Conservation (phyloP, 345 rosid genomes). For the Euphorbia tirucalli region DNA sequence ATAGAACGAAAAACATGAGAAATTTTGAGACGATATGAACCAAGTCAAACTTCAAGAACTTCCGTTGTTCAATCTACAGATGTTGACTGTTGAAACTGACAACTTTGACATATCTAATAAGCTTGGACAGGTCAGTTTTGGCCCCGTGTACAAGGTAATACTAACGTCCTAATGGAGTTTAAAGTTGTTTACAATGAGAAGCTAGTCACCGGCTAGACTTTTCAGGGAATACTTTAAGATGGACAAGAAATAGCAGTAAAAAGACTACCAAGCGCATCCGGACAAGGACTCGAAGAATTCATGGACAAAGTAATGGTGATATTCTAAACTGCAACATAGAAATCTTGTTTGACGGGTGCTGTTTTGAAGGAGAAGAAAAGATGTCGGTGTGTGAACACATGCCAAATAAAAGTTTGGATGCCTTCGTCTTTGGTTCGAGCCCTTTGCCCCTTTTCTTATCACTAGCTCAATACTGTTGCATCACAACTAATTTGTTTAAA, state of each 20-base stretch:
- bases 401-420: slow-evolving; percentile 26
- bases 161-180: not conserved
- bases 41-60: slow-evolving; percentile 21
- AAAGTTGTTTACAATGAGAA: not conserved
- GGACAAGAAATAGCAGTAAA: slow-evolving; percentile 34
- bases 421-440: not conserved
- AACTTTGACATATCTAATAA: slow-evolving; percentile 23
- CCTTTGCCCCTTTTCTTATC: not conserved
- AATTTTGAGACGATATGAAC: not conserved
- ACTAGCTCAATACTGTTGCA: not conserved
- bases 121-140: slow-evolving; percentile 45
- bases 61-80: slow-evolving; percentile 23
- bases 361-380: slow-evolving; percentile 19
- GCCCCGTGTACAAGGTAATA: slow-evolving; percentile 38
- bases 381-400: slow-evolving; percentile 22
- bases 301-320: slow-evolving; percentile 19
- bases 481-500: not conserved
- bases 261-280: slow-evolving; percentile 21
- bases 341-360: slow-evolving; percentile 26
- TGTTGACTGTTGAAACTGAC: slow-evolving; percentile 26
- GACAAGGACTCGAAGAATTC: slow-evolving; percentile 37
- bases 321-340: slow-evolving; percentile 8
- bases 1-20: not conserved
- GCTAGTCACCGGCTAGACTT: not conserved
- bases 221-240: slow-evolving; percentile 13